A percentile compares a stretch with the other conserved stretches of the same genome.
Conservation (phyloP, 2,329 filamentous ascomycete species). For the Pseudohalonectria lignicola region DNA sequence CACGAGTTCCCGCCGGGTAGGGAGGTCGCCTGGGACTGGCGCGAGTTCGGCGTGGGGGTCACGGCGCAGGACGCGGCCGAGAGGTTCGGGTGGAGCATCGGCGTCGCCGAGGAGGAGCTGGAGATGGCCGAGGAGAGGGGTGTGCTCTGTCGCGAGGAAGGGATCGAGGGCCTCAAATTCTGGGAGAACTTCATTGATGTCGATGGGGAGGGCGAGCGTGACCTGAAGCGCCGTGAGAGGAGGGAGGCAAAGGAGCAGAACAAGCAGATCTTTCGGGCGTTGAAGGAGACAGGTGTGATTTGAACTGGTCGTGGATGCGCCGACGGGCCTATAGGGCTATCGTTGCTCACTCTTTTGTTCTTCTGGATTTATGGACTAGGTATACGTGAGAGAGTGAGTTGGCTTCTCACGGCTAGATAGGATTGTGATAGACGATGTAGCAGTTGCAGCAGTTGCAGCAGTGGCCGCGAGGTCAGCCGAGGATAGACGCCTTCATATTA, state of each 20-base stretch:
- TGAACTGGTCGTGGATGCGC: too few relatives aligned
- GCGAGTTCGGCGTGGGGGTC: conserved; percentile 68
- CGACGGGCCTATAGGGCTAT: too few relatives aligned
- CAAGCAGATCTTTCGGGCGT: conserved; percentile 29
- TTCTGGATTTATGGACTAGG: too few relatives aligned
- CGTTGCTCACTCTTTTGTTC: too few relatives aligned
- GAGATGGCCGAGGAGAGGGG: conserved; percentile 95
- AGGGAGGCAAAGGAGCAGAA: conserved; percentile 20
- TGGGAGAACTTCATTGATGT: conserved; percentile 70
- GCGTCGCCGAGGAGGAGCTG: conserved; percentile 87
- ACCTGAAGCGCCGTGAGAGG: conserved; percentile 8
- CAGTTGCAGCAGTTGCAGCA: too few relatives aligned
- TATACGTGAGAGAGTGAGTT: too few relatives aligned
- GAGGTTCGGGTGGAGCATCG: conserved; percentile 92
- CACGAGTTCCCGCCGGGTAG: conserved; percentile 53
- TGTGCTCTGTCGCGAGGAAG: conserved; percentile 78
- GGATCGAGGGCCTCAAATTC: conserved; percentile 81
- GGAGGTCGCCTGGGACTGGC: conserved; percentile 67
- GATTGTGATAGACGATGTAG: too few relatives aligned
- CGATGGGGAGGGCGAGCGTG: conserved; percentile 26
- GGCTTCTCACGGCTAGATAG: too few relatives aligned
- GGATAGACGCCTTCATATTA: too few relatives aligned
- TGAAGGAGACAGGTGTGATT: conserved; percentile 29
- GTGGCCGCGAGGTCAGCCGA: too few relatives aligned
- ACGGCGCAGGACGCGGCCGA: conserved; percentile 85